A percentile compares a stretch with the other conserved stretches of the same genome.
phyloP scores from a whole-genome alignment of 192 early-diverging fungal species.

The Anaeromyces robustus region DNA sequence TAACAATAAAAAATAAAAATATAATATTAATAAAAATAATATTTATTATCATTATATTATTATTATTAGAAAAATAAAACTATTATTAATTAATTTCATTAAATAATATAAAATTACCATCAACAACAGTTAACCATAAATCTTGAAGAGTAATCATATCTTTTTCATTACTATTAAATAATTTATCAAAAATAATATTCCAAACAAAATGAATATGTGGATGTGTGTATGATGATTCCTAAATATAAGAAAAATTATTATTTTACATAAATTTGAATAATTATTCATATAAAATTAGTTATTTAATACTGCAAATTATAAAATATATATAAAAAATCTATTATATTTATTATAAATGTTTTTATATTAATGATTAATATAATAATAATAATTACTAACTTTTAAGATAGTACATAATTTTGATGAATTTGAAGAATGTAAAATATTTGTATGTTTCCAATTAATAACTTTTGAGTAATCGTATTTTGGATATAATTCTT shows the following conservation, averaged over 20 bases:
- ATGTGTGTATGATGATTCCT: slow-evolving; percentile 2
- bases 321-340: too few relatives aligned
- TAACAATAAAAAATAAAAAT: too few relatives aligned
- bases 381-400: too few relatives aligned
- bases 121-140: slow-evolving; percentile 69
- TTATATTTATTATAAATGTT: too few relatives aligned
- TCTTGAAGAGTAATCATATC: slow-evolving; percentile 39
- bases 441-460: slow-evolving; percentile 14
- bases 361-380: too few relatives aligned
- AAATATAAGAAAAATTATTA: too few relatives aligned
- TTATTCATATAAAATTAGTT: too few relatives aligned
- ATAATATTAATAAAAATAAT: too few relatives aligned
- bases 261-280: too few relatives aligned
- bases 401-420: slow-evolving; percentile 13
- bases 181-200: slow-evolving; percentile 43
- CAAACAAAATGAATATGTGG: slow-evolving; percentile 71
- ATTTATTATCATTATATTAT: too few relatives aligned
- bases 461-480: slow-evolving; percentile 8
- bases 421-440: slow-evolving; percentile 11
- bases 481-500: slow-evolving; percentile 9
- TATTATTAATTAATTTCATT: not conserved
- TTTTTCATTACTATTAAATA: slow-evolving; percentile 3
- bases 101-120: slow-evolving; percentile 23
- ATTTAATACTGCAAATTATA: too few relatives aligned
- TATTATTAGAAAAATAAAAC: too few relatives aligned